A percentile compares a stretch with the other conserved stretches of the same genome.
These are phyloP conservation scores for Aspergillus awamori DNA, from an alignment of 2,329 filamentous ascomycete species.

Conservation along the genomic window DNA sequence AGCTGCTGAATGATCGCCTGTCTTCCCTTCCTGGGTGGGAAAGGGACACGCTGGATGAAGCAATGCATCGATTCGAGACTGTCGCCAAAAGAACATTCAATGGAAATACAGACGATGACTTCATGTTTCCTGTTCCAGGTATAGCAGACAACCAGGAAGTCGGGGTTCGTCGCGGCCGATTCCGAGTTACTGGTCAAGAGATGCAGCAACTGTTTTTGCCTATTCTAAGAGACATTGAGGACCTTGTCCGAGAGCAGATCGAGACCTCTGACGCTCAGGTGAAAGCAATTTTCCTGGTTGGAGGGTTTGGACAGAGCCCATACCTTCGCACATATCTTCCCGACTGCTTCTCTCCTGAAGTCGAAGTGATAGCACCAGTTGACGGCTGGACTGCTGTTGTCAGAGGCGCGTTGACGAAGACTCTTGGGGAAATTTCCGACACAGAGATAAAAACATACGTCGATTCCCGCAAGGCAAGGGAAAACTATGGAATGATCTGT, in stretches of 20 bases:
- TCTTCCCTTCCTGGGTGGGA: constrained; percentile 23
- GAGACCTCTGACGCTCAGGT: constrained; percentile 66
- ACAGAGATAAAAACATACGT: constrained; percentile 14
- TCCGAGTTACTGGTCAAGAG: constrained; percentile 22
- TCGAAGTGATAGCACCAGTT: constrained; percentile 26
- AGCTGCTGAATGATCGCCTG: constrained; percentile 23
- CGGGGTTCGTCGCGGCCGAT: constrained; percentile 24
- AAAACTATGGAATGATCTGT: constrained; percentile 24
- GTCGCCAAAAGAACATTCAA: constrained; percentile 28
- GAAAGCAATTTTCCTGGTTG: constrained; percentile 40
- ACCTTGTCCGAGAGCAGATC: constrained; percentile 29
- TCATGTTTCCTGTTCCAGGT: constrained; percentile 30
- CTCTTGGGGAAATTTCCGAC: constrained; percentile 16
- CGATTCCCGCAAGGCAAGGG: constrained; percentile 26
- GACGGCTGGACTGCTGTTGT: constrained; percentile 35
- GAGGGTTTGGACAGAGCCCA: constrained; percentile 33
- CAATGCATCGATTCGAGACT: constrained; percentile 30
- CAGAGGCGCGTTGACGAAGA: constrained; percentile 24
- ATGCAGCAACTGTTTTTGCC: constrained; percentile 28
- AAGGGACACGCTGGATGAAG: constrained; percentile 30
- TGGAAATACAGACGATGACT: constrained; percentile 20
- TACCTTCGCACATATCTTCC: constrained; percentile 28
- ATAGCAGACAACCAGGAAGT: constrained; percentile 22
- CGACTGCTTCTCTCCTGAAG: constrained; percentile 12
- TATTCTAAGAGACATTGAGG: constrained; percentile 22